Percentiles rank a stretch among this genome's conserved stretches.
phyloP scores from a whole-genome alignment of 306 rosid species.

The Gillenia trifoliata region DNA sequence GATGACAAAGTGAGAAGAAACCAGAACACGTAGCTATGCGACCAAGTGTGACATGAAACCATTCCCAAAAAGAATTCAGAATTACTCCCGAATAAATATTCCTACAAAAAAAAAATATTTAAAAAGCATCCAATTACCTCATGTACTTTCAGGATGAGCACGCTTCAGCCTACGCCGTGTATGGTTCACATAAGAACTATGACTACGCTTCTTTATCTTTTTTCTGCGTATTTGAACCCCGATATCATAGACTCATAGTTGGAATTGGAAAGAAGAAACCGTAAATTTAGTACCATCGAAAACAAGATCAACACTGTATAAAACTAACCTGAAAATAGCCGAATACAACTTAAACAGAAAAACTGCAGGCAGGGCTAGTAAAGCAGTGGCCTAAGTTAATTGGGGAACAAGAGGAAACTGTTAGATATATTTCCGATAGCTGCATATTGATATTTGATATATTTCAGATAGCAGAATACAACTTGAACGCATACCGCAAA shows the following conservation, averaged over 20 bases:
- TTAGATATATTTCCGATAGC: neutral
- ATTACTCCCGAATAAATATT: neutral
- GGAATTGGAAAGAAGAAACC: neutral
- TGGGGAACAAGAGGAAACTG: neutral
- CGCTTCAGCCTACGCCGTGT: conserved; percentile 3
- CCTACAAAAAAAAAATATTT: neutral
- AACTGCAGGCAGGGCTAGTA: conserved; percentile 33
- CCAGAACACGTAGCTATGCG: neutral
- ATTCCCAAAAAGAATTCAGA: neutral
- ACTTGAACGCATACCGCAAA: conserved; percentile 28
- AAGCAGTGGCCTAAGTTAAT: conserved; percentile 30
- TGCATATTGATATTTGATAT: neutral
- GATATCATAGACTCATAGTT: neutral
- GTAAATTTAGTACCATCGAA: no score
- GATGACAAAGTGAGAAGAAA: neutral
- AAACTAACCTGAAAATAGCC: conserved; percentile 25
- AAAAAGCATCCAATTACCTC: neutral
- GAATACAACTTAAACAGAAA: conserved; percentile 21
- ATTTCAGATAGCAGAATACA: no score
- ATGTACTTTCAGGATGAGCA: neutral
- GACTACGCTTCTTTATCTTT: conserved; percentile 4
- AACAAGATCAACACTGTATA: neutral
- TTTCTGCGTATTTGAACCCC: conserved; percentile 7
- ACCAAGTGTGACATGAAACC: neutral
- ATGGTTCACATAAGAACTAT: neutral